phyloP scores from a whole-genome alignment of 306 rosid genomes.

The Coriaria nepalensis region DNA sequence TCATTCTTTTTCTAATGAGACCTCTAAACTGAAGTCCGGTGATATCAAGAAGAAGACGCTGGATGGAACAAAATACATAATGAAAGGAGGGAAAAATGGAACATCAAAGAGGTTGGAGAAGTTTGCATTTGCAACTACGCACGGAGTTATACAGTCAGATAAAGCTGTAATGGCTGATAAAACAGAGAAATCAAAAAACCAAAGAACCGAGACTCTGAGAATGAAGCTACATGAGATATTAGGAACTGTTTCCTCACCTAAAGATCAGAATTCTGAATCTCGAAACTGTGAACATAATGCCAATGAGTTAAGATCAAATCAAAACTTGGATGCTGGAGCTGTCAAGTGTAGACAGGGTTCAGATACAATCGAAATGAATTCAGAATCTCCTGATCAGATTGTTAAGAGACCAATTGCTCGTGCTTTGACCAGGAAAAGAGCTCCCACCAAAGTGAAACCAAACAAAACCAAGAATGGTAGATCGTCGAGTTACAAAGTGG shows the following conservation, averaged over 20 bases:
- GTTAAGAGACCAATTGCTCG: slow-evolving; percentile 56
- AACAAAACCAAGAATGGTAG: slow-evolving; percentile 25
- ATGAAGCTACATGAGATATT: slow-evolving; percentile 76
- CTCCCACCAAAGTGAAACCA: slow-evolving; percentile 21
- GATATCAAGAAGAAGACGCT: slow-evolving; percentile 28
- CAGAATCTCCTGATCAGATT: slow-evolving; percentile 43
- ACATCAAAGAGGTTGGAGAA: slow-evolving; percentile 28
- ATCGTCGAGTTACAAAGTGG: slow-evolving; percentile 22
- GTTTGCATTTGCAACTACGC: slow-evolving; percentile 33
- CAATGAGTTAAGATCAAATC: slow-evolving; percentile 26
- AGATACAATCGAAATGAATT: slow-evolving; percentile 79
- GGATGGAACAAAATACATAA: slow-evolving; percentile 26
- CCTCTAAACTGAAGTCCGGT: slow-evolving; percentile 27
- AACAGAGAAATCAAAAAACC: slow-evolving; percentile 32
- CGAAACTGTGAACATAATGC: slow-evolving; percentile 20
- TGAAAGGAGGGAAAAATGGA: slow-evolving; percentile 34
- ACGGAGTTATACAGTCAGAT: slow-evolving; percentile 24
- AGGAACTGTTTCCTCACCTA: slow-evolving; percentile 51
- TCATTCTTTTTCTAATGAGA: slow-evolving; percentile 24
- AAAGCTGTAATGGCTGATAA: slow-evolving; percentile 24
- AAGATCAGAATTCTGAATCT: slow-evolving; percentile 29
- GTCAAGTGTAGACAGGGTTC: slow-evolving; percentile 46
- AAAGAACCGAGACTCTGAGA: slow-evolving; percentile 55
- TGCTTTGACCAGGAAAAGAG: slow-evolving; percentile 42
- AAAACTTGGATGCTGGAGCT: slow-evolving; percentile 20